These are phyloP conservation scores for Kwoniella pini DNA, from an alignment of 768 basidiomycete species.

Conservation along the genomic window DNA sequence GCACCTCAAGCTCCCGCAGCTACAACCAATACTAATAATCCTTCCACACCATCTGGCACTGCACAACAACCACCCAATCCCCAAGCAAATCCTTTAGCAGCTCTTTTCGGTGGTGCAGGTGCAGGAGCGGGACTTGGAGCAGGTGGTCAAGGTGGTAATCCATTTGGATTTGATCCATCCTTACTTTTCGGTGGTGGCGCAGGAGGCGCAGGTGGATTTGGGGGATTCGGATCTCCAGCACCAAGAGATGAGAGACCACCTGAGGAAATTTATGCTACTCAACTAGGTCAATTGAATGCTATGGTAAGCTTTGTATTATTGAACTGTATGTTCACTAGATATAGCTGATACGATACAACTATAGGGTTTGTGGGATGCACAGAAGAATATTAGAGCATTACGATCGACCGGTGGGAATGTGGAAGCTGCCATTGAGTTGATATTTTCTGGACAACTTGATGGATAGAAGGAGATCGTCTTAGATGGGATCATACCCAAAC, in stretches of 20 bases:
- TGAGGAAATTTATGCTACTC: slow-evolving; percentile 82
- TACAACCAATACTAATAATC: slow-evolving; percentile 5
- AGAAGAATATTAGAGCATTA: slow-evolving; percentile 85
- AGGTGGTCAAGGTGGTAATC: slow-evolving; percentile 32
- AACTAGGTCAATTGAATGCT: slow-evolving; percentile 72
- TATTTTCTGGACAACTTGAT: slow-evolving; percentile 65
- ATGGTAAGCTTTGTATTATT: slow-evolving; percentile 65
- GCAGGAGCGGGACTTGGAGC: slow-evolving; percentile 33
- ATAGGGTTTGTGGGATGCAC: slow-evolving; percentile 71
- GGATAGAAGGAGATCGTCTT: too few species aligned
- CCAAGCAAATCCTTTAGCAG: slow-evolving; percentile 27
- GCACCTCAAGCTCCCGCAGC: slow-evolving; percentile 27
- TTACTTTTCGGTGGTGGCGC: slow-evolving; percentile 26
- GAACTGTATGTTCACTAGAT: too few species aligned
- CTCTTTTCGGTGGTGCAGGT: slow-evolving; percentile 25
- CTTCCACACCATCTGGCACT: slow-evolving; percentile 9
- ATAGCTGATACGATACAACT: too few species aligned
- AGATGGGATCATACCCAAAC: too few species aligned
- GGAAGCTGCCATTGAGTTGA: slow-evolving; percentile 88
- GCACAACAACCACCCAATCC: not conserved
- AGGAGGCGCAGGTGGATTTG: slow-evolving; percentile 27
- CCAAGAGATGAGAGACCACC: slow-evolving; percentile 73
- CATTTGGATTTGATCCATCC: slow-evolving; percentile 32
- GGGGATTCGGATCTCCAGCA: slow-evolving; percentile 52
- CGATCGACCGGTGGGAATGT: slow-evolving; percentile 92